Conservation (phyloP, 1,284 basidiomycete genomes). For the Irpex sp. region DNA sequence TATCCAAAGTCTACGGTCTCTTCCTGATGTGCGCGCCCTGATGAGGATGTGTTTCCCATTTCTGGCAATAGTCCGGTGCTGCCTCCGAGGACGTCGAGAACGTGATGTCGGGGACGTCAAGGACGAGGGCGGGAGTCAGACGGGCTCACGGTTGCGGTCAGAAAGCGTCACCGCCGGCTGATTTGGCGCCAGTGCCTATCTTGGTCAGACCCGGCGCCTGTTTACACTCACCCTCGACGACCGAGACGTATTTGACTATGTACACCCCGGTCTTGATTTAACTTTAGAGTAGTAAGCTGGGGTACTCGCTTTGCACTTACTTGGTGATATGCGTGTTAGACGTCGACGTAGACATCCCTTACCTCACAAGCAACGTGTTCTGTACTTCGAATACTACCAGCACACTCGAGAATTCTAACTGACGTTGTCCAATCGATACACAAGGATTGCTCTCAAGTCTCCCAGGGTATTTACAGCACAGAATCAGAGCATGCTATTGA, state of each 20-base stretch:
- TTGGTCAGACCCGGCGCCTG: not conserved
- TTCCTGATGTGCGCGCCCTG: constrained; percentile 66
- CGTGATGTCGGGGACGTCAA: constrained; percentile 2
- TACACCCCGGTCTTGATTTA: no score
- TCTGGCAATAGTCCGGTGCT: constrained; percentile 48
- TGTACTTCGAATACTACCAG: no score
- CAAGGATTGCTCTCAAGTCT: not conserved
- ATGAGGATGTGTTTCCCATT: constrained; percentile 80
- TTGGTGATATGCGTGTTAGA: no score
- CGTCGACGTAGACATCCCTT: no score
- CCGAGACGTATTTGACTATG: no score
- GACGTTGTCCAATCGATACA: not conserved
- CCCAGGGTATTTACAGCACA: not conserved
- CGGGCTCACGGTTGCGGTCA: not conserved
- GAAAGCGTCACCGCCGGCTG: constrained; percentile 6
- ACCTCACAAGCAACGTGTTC: no score
- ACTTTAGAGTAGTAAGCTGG: no score
- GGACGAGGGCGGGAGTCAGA: constrained; percentile 7
- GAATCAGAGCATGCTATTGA: not conserved
- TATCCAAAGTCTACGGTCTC: constrained; percentile 80
- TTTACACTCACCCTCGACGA: no score
- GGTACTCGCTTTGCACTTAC: no score
- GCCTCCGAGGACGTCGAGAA: not conserved
- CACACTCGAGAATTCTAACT: not conserved
- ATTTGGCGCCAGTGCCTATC: not conserved